Evolutionary conservation across 2,329 filamentous ascomycete species (phyloP), one percentile per base, ranked within the genome.

Genomic region (Pseudogymnoascus sp.): DNA sequence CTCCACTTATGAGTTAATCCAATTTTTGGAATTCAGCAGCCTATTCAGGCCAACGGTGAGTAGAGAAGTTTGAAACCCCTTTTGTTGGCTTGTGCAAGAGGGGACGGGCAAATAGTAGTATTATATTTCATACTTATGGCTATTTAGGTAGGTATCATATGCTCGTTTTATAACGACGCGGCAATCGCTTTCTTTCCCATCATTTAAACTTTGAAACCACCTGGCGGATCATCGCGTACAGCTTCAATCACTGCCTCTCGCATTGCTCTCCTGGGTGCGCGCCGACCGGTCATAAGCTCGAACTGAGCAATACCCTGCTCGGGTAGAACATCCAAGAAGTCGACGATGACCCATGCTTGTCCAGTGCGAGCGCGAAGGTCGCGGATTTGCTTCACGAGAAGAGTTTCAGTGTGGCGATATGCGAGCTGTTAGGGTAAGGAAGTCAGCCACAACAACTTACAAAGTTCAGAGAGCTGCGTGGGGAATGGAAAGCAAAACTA

Each of bases 241-340:
- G 48, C 48, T 33, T 55, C 48, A 55, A 55, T 75, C 10, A 88
- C 85, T 68, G 86, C 85, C 42, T 83, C 78, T 64, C 87, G 81
- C 88, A 92, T 92, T 31, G 88, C 71, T 44, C 83, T 77, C 13
- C 88, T 79, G 2, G 88, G 88, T 17, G 87, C 87, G 71, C 86
- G 81, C 51, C 87, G 78, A 0, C 88, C 88, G 0, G 88, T 91
- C 69, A 91, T 90, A 2, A 91, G 74, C 73, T 92, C 89, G 69
- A 91, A 92, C 68, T 91, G 88, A 1, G 88, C 88, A 73, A 89
- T 89, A 0, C 87, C 89, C 69, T 91, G 88, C 71, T 91, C 89
- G 0, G 87, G 87, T 7, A 92, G 74, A 51, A 91, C 79, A 67
- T 92, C 88, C 10, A 92, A 76, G 0, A 88, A 88, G 68, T 91